These are phyloP conservation scores for Skeletonema potamos DNA, from an alignment of 108 stramenopile genomes.

Conservation along the genomic window DNA sequence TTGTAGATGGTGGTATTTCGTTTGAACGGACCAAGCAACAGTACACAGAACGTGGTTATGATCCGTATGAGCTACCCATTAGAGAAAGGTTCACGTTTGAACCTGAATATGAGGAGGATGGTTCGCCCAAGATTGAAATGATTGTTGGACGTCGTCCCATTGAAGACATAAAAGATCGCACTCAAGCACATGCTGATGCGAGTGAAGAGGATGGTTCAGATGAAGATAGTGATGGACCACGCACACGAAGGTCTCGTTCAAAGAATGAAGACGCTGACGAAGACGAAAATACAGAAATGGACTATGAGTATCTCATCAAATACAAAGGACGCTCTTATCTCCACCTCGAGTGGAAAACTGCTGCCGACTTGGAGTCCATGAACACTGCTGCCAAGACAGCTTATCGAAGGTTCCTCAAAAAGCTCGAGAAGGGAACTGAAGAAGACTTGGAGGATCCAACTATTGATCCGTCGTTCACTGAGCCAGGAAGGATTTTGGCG, in stretches of 20 bases:
- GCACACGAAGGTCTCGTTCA: slow-evolving; percentile 10
- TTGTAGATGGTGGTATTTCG: neutral
- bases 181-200: slow-evolving; percentile 17
- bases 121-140: slow-evolving; percentile 88
- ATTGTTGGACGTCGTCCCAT: slow-evolving; percentile 90
- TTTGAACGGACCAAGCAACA: slow-evolving; percentile 41
- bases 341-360: slow-evolving; percentile 87
- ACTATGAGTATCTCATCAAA: slow-evolving; percentile 96
- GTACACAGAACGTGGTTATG: slow-evolving; percentile 85
- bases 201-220: slow-evolving; percentile 20
- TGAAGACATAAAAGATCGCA: slow-evolving; percentile 58
- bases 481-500: slow-evolving; percentile 86
- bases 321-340: slow-evolving; percentile 93
- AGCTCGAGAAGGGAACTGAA: slow-evolving; percentile 70
- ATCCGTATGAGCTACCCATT: slow-evolving; percentile 68
- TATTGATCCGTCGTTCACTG: slow-evolving; percentile 77
- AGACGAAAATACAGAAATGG: slow-evolving; percentile 48
- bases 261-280: slow-evolving; percentile 26
- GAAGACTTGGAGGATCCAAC: slow-evolving; percentile 86
- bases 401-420: slow-evolving; percentile 86
- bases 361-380: slow-evolving; percentile 85
- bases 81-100: slow-evolving; percentile 88
- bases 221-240: slow-evolving; percentile 18
- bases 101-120: slow-evolving; percentile 92
- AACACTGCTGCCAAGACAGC: slow-evolving; percentile 84